Conservation (phyloP, 257 asterid species). For the Capsicum rhomboideum region DNA sequence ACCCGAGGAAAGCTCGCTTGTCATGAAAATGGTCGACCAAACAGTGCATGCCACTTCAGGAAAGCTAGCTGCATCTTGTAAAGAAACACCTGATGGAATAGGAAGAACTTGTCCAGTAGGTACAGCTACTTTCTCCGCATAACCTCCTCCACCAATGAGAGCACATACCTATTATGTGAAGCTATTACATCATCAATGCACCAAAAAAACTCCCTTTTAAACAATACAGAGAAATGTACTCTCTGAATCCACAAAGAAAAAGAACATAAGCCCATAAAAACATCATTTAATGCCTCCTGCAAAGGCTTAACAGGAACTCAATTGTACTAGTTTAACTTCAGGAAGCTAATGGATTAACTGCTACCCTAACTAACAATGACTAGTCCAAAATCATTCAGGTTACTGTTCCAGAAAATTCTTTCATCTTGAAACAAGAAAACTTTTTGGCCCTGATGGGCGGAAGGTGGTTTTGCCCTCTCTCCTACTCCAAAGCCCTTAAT, state of each 20-base stretch:
- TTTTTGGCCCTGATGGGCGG: background rate
- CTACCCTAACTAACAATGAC: background rate
- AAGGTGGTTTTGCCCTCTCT: background rate
- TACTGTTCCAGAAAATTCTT: background rate
- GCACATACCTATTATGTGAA: slow-evolving; percentile 62
- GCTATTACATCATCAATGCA: background rate
- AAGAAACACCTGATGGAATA: slow-evolving; percentile 68
- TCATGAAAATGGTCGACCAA: slow-evolving; percentile 95
- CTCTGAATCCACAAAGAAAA: background rate
- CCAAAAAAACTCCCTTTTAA: background rate
- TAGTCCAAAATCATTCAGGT: background rate
- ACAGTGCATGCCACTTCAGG: slow-evolving; percentile 98
- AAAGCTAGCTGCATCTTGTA: slow-evolving; percentile 91
- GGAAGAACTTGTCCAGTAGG: slow-evolving; percentile 84
- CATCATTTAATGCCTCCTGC: background rate
- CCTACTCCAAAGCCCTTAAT: background rate
- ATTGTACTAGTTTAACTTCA: background rate
- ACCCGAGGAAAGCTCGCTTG: slow-evolving; percentile 64
- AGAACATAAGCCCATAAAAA: background rate
- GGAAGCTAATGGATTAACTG: background rate
- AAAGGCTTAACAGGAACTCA: background rate
- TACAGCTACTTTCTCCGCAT: slow-evolving; percentile 89
- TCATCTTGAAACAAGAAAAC: background rate
- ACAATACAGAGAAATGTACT: background rate
- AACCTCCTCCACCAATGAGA: slow-evolving; percentile 92